Conservation (phyloP, 768 basidiomycete genomes). For the Lentinula edodes region DNA sequence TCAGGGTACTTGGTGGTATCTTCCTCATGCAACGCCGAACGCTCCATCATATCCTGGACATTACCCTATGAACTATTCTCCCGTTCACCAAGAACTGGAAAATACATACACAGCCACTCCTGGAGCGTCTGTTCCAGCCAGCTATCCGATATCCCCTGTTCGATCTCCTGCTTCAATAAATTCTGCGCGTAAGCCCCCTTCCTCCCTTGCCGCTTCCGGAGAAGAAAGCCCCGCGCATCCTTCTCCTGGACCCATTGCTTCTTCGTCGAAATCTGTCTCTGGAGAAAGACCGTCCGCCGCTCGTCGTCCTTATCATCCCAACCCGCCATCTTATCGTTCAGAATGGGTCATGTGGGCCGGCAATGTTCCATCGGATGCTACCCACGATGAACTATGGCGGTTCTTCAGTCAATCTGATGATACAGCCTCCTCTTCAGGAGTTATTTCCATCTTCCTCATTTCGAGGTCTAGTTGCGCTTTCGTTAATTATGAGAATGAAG, state of each 20-base stretch:
- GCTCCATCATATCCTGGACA: conserved; percentile 25
- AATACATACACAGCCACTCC: conserved; percentile 13
- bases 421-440: conserved; percentile 35
- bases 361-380: conserved; percentile 81
- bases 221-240: not conserved
- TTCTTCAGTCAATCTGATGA: conserved; percentile 56
- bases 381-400: conserved; percentile 78
- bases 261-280: not conserved
- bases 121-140: conserved; percentile 13
- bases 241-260: not conserved
- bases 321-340: conserved; percentile 66
- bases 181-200: not conserved
- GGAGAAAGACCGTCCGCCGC: conserved; percentile 21
- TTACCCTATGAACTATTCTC: conserved; percentile 26
- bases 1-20: conserved; percentile 53
- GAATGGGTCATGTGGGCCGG: conserved; percentile 98
- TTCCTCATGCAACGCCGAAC: conserved; percentile 24
- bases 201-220: conserved; percentile 5
- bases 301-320: conserved; percentile 63
- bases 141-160: conserved; percentile 10
- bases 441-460: conserved; percentile 87
- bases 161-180: not conserved
- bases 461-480: conserved; percentile 95
- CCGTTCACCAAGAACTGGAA: conserved; percentile 19
- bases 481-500: conserved; percentile 74